Evolutionary conservation across 2,329 filamentous ascomycete species (phyloP).

Genomic region (Claviceps capensis): DNA sequence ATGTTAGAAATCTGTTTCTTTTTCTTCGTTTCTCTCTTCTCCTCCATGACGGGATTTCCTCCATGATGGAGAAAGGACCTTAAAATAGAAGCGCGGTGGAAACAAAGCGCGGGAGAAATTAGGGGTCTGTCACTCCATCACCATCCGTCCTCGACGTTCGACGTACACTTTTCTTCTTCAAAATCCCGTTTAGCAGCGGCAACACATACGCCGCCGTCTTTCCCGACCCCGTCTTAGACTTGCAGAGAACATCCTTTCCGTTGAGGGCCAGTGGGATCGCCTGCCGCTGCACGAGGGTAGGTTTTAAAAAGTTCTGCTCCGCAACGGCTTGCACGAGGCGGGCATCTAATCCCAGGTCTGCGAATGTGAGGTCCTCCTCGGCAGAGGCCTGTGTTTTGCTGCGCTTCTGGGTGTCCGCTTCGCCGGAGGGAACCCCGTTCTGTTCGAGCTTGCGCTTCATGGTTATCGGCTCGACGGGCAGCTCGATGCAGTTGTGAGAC

Average conservation of each 20-base stretch:
- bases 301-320: conserved; percentile 69
- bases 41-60: too few relatives aligned
- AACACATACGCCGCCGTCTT: conserved; percentile 96
- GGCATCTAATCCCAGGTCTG: conserved; percentile 66
- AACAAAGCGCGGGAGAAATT: too few relatives aligned
- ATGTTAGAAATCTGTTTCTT: not conserved
- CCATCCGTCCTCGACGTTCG: too few relatives aligned
- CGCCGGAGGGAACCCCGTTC: conserved; percentile 33
- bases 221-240: conserved; percentile 87
- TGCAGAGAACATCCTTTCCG: conserved; percentile 80
- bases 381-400: conserved; percentile 18
- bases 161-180: conserved; percentile 59
- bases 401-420: conserved; percentile 9
- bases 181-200: conserved; percentile 71
- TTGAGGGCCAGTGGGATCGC: conserved; percentile 79
- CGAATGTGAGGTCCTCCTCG: conserved; percentile 44
- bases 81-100: too few relatives aligned
- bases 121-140: too few relatives aligned
- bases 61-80: too few relatives aligned
- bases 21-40: not conserved
- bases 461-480: not conserved
- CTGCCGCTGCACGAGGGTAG: conserved; percentile 77
- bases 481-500: not conserved
- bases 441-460: conserved; percentile 52
- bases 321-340: conserved; percentile 76